Base-by-base conservation (phyloP, 2,329 filamentous ascomycete species). In the Thermoascus crustaceus region DNA sequence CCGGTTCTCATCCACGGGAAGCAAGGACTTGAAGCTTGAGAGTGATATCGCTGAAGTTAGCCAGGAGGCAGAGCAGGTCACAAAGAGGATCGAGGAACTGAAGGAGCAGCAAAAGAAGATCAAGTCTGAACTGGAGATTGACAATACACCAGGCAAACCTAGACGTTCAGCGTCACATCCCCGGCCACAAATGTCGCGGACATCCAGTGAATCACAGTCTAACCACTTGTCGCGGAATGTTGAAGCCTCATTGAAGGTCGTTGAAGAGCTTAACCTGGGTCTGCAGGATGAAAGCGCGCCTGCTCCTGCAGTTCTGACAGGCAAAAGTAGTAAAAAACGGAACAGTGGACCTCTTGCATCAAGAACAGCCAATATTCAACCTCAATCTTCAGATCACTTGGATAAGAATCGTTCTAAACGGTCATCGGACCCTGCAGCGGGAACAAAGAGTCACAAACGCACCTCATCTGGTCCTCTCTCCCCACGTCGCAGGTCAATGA, bases 231-330 rank as follows among this genome's bases (percentile, higher is more conserved):
- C 27, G 18, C 43, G 42, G 29, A 35, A 35, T 14, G 30, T 26
- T 27, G 39, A 34, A 9, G 11, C 34, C 10, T 29, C 37, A 17
- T 33, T 42, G 19, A 43, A 34, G n/a, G 40, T 44, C 33, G 51
- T 59, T 6, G 58, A 64, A 11, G 54, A 62, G 7, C 31, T 23
- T 14, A 30, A 34, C n/a, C 30, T 37, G 11, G 47, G 50, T 34
- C 31, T 31, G 4, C 34, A 44, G 6, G 75, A 82, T 14, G 79
- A 84, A 11, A 78, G 77, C 9, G 82, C 82, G 0, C 82, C 82
- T 1, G 82, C 76, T 11, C 82, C 82, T 0, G 71, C 79, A 1
- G 71, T 86, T 5, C 71, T 78, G 10, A 81, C 82, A 42, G 71
- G 77, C 10, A 52, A 72, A 67, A 52, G 43, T 56, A 71, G 48